A percentile compares a stretch with the other conserved stretches of the same genome.
Evolutionary conservation across 1,284 basidiomycete genomes (phyloP).

Genomic region (Ganoderma lingzhi): DNA sequence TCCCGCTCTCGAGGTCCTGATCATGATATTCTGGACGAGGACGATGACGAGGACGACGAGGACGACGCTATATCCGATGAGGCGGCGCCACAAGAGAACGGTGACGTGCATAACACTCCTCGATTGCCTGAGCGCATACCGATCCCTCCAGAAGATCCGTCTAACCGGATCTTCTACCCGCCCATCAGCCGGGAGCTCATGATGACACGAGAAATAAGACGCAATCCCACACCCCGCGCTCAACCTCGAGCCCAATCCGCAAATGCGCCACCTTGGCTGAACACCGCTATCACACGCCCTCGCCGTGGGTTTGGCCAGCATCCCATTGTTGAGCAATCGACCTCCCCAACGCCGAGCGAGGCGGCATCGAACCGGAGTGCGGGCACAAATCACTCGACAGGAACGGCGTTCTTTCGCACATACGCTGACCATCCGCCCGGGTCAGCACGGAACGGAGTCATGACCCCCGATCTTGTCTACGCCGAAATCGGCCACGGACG

Average conservation of each 20-base stretch:
- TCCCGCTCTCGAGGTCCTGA: constrained; percentile 28
- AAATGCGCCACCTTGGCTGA: constrained; percentile 26
- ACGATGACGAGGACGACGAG: constrained; percentile 57
- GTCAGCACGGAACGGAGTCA: constrained; percentile 58
- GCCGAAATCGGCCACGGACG: constrained; percentile 82
- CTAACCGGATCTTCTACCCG: constrained; percentile 8
- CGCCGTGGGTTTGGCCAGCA: constrained; percentile 58
- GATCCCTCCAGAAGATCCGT: constrained; percentile 17
- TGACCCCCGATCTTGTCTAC: constrained; percentile 77
- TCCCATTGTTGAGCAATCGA: constrained; percentile 66
- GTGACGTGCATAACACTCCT: constrained; percentile 20
- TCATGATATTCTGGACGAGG: constrained; percentile 55
- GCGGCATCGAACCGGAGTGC: constrained; percentile 62
- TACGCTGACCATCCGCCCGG: constrained; percentile 55
- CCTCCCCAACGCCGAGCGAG: constrained; percentile 67
- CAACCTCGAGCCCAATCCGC: constrained; percentile 27
- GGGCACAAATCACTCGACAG: constrained; percentile 61
- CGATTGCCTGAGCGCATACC: constrained; percentile 22
- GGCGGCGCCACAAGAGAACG: constrained; percentile 31
- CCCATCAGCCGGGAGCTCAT: constrained; percentile 28
- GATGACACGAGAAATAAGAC: constrained; percentile 36
- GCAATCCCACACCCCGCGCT: constrained; percentile 32
- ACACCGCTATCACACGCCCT: constrained; percentile 41
- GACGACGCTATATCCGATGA: constrained; percentile 41
- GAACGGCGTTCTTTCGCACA: constrained; percentile 66